Conservation (phyloP, 1,139 yeast species). For the Lodderomyces orthopsilosis region DNA sequence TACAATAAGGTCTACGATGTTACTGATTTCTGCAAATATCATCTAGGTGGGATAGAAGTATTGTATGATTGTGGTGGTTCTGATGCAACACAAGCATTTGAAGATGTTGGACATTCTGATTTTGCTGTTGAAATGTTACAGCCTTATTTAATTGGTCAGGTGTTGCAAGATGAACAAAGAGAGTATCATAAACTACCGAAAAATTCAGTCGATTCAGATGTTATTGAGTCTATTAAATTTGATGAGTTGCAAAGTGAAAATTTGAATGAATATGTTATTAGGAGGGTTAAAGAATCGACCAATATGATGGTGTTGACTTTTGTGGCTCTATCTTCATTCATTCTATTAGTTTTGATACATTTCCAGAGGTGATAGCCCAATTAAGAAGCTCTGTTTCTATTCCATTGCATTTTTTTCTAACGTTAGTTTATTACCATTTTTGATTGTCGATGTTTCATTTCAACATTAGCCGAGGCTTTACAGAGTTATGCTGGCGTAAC, state of each 20-base stretch:
- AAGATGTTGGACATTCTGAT: constrained; percentile 49
- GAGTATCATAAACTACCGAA: not conserved
- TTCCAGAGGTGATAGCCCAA: not conserved
- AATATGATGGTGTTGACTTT: constrained; percentile 21
- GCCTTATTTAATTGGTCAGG: constrained; percentile 38
- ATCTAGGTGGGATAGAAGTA: constrained; percentile 74
- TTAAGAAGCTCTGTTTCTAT: too few relatives aligned
- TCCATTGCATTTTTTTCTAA: too few relatives aligned
- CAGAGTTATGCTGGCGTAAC: constrained; percentile 1
- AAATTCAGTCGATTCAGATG: not conserved
- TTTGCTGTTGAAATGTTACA: constrained; percentile 40
- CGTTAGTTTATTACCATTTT: too few relatives aligned
- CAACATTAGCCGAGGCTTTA: not conserved
- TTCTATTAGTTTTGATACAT: constrained; percentile 28
- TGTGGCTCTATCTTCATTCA: constrained; percentile 26
- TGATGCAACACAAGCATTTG: constrained; percentile 66
- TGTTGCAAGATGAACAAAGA: not conserved
- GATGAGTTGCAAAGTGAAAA: not conserved
- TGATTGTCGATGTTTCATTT: too few relatives aligned
- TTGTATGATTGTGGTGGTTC: constrained; percentile 67
- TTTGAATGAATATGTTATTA: not conserved
- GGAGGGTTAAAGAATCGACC: constrained; percentile 11
- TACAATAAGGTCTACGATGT: constrained; percentile 63
- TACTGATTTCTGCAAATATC: constrained; percentile 46
- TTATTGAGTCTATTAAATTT: not conserved